Percentiles rank a stretch among this genome's conserved stretches.
phyloP scores from a whole-genome alignment of 345 rosid genomes.

The Aquilaria sinensis region DNA sequence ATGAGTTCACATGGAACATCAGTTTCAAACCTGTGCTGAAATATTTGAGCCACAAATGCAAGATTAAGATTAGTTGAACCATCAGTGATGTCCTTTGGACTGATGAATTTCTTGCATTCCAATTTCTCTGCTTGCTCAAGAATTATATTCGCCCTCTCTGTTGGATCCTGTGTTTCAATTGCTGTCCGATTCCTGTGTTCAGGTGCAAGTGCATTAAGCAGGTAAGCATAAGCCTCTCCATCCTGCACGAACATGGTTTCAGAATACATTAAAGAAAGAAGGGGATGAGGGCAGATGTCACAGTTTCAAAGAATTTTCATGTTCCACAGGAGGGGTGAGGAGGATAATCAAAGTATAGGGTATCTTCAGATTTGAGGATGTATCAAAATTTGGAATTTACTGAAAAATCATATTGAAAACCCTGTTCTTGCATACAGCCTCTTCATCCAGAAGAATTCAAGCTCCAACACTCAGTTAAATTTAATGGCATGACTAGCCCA shows the following conservation, averaged over 20 bases:
- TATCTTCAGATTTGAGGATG: constrained; percentile 2
- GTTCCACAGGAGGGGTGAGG: not conserved
- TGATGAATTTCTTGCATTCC: constrained; percentile 83
- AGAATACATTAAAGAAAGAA: constrained; percentile 15
- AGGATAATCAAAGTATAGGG: not conserved
- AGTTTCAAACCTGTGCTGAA: constrained; percentile 69
- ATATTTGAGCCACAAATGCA: constrained; percentile 94
- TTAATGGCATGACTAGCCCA: too few species aligned
- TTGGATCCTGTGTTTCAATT: constrained; percentile 54
- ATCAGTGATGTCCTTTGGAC: constrained; percentile 88
- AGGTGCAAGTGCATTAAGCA: constrained; percentile 93
- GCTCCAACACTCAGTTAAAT: not conserved
- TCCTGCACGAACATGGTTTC: constrained; percentile 47
- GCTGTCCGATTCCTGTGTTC: constrained; percentile 52
- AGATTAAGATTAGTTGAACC: constrained; percentile 98
- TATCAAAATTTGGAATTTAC: not conserved
- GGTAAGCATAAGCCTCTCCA: constrained; percentile 93
- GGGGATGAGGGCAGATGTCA: constrained; percentile 1
- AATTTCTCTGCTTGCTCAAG: constrained; percentile 94
- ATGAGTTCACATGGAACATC: not conserved
- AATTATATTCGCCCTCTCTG: constrained; percentile 71
- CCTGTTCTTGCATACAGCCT: not conserved
- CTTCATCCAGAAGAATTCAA: constrained; percentile 1
- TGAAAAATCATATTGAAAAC: not conserved
- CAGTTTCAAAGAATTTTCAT: not conserved